Base-by-base conservation (phyloP, 2,329 filamentous ascomycete species). In the Dryadomyces quercivorus region DNA sequence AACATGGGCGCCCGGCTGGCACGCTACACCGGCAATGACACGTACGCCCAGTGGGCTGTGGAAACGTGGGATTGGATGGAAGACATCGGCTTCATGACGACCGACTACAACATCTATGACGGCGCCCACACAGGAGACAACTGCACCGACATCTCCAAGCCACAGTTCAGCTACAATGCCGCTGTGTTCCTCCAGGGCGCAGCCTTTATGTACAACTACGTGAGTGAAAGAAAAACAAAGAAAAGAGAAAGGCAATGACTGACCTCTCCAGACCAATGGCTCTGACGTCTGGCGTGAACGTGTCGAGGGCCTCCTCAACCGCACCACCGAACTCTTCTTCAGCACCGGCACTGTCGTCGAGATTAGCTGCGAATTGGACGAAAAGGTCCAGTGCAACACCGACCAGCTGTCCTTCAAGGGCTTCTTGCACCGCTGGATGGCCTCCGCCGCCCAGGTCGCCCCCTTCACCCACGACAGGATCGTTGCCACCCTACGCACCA, bases 41-140 rank as follows among this genome's bases (percentile, higher is more conserved):
- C 86, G 0, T 95, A 94, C 64, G 76, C 80, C 1, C 78, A 88
- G 10, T 90, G 86, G 86, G 88, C 88, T 0, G 78, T 81, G n/a
- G 81, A 72, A 59, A 78, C 81, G 0, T 95, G 88, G 72, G 74
- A 87, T 51, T 88, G 85, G 85, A 81, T 81, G 65, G 64, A 67
- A 6, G 65, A 63, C 6, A 70, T 81, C 44, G 73, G 78, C 0
- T 75, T 88, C 51, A 76, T 88, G 58, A 74, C 80, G 62, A 63
- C 74, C 10, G 53, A 57, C 2, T 86, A 77, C 63, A 72, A 76
- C 51, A 72, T 87, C 21, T 85, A 75, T 59, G 84, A 85, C 63
- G 84, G 84, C 43, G 75, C 76, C 5, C 75, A 80, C 53, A 75
- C 76, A 40, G 68, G 69, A 4, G 69, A 69, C 31, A 80, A 84